Evolutionary conservation across 208 protist genomes (phyloP).

Genomic region (Trypanosomatidae sp.): DNA sequence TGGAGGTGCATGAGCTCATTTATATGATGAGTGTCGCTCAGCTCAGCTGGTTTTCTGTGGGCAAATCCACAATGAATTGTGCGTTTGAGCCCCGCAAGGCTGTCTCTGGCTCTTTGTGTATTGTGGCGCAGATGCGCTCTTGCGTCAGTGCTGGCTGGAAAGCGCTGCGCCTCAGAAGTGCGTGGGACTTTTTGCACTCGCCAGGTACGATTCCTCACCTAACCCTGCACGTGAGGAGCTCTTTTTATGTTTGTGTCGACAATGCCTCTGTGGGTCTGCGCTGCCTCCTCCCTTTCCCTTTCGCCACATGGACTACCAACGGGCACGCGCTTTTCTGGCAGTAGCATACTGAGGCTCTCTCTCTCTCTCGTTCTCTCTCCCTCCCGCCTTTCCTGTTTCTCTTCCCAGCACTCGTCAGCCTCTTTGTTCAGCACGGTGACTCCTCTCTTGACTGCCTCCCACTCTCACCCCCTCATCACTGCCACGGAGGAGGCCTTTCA

Average conservation of each 20-base stretch:
- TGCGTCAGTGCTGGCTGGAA: no score
- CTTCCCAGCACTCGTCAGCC: background rate
- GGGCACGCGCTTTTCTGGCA: background rate
- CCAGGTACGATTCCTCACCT: background rate
- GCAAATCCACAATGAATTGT: background rate
- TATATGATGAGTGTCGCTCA: background rate
- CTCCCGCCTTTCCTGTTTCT: background rate
- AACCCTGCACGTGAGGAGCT: background rate
- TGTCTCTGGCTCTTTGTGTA: background rate
- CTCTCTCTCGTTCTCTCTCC: conserved; percentile 2
- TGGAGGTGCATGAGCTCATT: background rate
- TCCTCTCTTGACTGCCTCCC: background rate
- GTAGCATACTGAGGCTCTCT: background rate
- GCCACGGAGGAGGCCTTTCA: background rate
- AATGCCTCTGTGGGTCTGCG: background rate
- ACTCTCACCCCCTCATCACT: no score
- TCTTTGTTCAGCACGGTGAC: background rate
- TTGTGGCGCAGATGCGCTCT: background rate
- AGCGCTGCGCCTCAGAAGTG: no score
- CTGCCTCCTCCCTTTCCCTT: background rate
- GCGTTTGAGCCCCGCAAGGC: no score
- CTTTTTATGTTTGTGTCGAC: background rate
- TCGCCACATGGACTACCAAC: background rate
- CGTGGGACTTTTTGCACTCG: no score
- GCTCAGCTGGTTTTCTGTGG: background rate